Percentiles rank a stretch among this genome's conserved stretches.
These are phyloP conservation scores for Celoporthe dispersa DNA, from an alignment of 2,329 filamentous ascomycete genomes.

Conservation along the genomic window DNA sequence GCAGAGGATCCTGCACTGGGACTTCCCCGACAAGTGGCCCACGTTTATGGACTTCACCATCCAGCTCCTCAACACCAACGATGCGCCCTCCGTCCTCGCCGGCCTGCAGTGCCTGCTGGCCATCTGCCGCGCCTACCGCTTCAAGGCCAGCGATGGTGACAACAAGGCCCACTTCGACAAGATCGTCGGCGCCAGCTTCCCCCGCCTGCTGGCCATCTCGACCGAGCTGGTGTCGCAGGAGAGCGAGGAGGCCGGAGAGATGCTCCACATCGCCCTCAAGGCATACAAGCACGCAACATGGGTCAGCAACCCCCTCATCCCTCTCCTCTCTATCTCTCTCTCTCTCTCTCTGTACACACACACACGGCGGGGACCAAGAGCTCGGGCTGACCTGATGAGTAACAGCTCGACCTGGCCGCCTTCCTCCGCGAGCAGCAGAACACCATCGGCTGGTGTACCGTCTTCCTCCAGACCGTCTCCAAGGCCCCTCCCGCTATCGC, in stretches of 20 bases:
- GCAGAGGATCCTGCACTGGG: conserved; percentile 93
- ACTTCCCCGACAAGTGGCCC: conserved; percentile 95
- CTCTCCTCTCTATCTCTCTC: neutral
- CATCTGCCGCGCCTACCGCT: conserved; percentile 93
- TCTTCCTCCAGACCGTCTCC: conserved; percentile 88
- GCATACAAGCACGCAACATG: conserved; percentile 98
- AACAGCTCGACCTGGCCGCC: conserved; percentile 81
- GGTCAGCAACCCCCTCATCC: conserved; percentile 56
- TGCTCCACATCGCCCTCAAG: conserved; percentile 94
- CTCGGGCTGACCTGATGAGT: neutral
- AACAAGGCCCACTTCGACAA: conserved; percentile 86
- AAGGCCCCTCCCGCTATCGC: conserved; percentile 81
- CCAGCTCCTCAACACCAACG: conserved; percentile 84
- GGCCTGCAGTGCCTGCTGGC: conserved; percentile 92
- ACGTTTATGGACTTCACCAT: conserved; percentile 92
- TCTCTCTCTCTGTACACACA: neutral
- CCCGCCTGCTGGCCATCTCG: conserved; percentile 83
- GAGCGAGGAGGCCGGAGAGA: conserved; percentile 93
- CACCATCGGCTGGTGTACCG: conserved; percentile 93
- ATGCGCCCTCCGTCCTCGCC: conserved; percentile 84
- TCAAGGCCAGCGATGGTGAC: conserved; percentile 80
- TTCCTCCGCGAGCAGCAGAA: conserved; percentile 78
- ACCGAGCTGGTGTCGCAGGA: conserved; percentile 88
- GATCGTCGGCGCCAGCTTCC: conserved; percentile 90
- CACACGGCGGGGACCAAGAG: too few relatives aligned